Conservation (phyloP, 495 filamentous ascomycete genomes). For the Monascus purpureus region DNA sequence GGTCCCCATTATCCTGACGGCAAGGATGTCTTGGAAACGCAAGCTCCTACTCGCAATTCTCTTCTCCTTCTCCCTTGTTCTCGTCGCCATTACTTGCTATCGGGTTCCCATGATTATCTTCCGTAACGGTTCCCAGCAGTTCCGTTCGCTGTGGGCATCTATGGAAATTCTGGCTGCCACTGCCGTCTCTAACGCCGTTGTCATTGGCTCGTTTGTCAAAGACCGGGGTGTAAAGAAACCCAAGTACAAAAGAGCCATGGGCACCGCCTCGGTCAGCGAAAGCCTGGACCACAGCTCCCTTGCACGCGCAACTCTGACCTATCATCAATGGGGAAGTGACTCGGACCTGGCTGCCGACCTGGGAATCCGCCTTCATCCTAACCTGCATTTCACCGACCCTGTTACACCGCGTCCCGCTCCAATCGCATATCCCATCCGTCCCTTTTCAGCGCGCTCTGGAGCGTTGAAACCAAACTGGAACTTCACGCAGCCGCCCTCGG, state of each 20-base stretch:
- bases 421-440: constrained; percentile 14
- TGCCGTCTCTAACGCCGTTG: constrained; percentile 60
- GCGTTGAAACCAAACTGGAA: constrained; percentile 19
- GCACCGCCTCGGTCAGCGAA: constrained; percentile 37
- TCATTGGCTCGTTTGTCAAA: constrained; percentile 69
- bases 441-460: constrained; percentile 15
- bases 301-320: constrained; percentile 35
- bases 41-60: constrained; percentile 54
- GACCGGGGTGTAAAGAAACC: constrained; percentile 65
- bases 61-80: constrained; percentile 66
- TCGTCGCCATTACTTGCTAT: constrained; percentile 63
- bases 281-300: constrained; percentile 36
- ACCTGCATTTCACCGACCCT: constrained; percentile 31
- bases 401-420: constrained; percentile 26
- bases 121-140: constrained; percentile 50
- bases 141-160: constrained; percentile 62
- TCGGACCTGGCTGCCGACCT: constrained; percentile 62
- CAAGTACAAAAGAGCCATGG: constrained; percentile 47
- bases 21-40: constrained; percentile 51
- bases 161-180: constrained; percentile 68
- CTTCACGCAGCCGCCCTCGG: constrained; percentile 10
- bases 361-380: constrained; percentile 50
- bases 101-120: constrained; percentile 58
- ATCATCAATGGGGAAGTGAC: constrained; percentile 66
- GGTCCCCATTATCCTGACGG: constrained; percentile 67